Percentiles rank a stretch among this genome's conserved stretches.
Evolutionary conservation across 257 asterid genomes (phyloP).

Genomic region (Solanum chmielewskii): DNA sequence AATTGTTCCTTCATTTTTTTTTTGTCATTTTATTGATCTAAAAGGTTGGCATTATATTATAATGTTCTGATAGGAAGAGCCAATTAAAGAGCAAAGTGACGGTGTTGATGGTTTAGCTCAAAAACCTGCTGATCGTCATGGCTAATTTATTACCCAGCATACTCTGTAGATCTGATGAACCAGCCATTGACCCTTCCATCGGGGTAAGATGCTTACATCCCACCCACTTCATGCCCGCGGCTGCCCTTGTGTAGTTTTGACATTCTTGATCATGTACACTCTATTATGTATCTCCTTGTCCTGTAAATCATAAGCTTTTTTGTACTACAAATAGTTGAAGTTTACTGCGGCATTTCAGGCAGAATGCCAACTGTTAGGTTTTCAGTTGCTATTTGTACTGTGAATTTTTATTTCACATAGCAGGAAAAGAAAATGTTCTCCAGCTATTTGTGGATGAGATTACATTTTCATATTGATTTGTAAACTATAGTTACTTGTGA

Average conservation of each 20-base stretch:
- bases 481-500: neutral
- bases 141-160: constrained; percentile 5
- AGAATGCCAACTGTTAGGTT: constrained; percentile 14
- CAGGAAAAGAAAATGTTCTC: neutral
- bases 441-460: neutral
- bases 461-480: neutral
- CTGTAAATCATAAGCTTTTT: neutral
- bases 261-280: neutral
- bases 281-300: neutral
- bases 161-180: neutral
- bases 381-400: neutral
- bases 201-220: neutral
- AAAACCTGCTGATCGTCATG: constrained; percentile 14
- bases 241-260: neutral
- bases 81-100: constrained; percentile 24
- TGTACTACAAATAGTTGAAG: neutral
- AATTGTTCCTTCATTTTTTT: neutral
- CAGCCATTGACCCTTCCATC: neutral
- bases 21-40: neutral
- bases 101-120: constrained; percentile 20
- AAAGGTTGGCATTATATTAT: neutral
- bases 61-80: constrained; percentile 11
- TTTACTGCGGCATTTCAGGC: constrained; percentile 6
- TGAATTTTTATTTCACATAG: neutral
- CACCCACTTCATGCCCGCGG: neutral